Conservation (phyloP, 352 stramenopile species). For the Phytophthora sp. region DNA sequence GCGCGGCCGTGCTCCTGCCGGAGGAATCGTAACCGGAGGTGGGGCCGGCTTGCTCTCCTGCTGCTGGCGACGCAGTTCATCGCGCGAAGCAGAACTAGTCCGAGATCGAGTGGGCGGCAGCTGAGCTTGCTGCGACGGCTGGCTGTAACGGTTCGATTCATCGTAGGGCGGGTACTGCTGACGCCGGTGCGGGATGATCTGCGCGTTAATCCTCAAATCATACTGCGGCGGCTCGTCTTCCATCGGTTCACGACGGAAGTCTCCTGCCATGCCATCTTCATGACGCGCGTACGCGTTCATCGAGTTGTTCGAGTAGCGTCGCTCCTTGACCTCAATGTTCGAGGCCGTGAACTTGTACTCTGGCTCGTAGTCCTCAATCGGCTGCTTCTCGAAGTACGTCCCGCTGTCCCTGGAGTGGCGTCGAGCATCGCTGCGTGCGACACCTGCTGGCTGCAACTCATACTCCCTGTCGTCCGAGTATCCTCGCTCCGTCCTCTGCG, state of each 20-base stretch:
- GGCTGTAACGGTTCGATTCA: constrained; percentile 2
- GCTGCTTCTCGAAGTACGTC: constrained; percentile 30
- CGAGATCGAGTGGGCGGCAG: constrained; percentile 7
- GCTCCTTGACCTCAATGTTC: constrained; percentile 22
- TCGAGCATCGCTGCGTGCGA: constrained; percentile 11
- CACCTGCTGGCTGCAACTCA: constrained; percentile 18
- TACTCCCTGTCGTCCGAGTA: constrained; percentile 28
- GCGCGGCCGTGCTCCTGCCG: constrained; percentile 5
- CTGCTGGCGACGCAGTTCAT: constrained; percentile 19
- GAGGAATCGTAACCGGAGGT: background rate
- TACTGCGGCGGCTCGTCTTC: constrained; percentile 21
- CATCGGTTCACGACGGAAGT: constrained; percentile 35
- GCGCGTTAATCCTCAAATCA: constrained; percentile 35
- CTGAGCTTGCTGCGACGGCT: constrained; percentile 12
- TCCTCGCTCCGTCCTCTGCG: constrained; percentile 15
- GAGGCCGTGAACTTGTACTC: constrained; percentile 16
- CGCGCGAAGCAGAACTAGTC: constrained; percentile 19
- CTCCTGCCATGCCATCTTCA: constrained; percentile 25
- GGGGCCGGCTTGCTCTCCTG: constrained; percentile 19
- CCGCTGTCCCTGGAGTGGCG: constrained; percentile 26
- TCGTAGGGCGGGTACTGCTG: constrained; percentile 6
- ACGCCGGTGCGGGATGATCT: constrained; percentile 22
- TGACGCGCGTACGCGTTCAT: constrained; percentile 22
- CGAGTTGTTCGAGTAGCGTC: constrained; percentile 30
- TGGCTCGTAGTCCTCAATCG: constrained; percentile 17